Evolutionary conservation across 148 eudicot genomes (phyloP).

Genomic region (Fagopyrum esculentum): DNA sequence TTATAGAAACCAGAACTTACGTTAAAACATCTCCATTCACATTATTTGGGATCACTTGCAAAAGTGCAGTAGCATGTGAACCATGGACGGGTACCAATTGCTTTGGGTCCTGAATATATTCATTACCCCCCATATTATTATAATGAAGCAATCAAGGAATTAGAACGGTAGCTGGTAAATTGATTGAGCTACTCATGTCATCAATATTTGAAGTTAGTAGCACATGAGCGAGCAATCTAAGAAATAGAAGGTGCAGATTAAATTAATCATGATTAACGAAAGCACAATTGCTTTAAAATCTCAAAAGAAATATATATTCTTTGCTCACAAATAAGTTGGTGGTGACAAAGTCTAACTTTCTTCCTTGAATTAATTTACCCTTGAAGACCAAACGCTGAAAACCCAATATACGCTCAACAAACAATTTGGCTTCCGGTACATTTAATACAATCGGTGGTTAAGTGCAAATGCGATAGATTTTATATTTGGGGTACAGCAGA

Average conservation of each 20-base stretch:
- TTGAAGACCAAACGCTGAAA: neutral
- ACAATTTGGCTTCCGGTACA: neutral
- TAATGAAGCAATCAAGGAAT: neutral
- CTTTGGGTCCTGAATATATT: constrained; percentile 46
- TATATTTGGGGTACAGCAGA: neutral
- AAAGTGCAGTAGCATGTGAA: constrained; percentile 68
- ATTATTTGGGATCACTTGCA: constrained; percentile 75
- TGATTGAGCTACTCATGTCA: neutral
- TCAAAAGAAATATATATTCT: no score
- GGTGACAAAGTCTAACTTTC: neutral
- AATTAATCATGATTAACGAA: neutral
- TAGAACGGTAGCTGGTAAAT: neutral
- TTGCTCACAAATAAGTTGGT: neutral
- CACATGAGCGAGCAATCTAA: neutral
- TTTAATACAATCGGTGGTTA: neutral
- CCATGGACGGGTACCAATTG: constrained; percentile 53
- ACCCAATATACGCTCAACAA: neutral
- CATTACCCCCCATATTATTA: constrained; percentile 30
- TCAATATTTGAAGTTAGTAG: neutral
- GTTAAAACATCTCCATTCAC: constrained; percentile 70
- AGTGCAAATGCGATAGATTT: neutral
- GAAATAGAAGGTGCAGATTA: neutral
- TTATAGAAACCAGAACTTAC: constrained; percentile 36
- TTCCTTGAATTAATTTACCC: neutral
- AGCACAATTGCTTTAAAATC: no score